Evolutionary conservation across 192 early-diverging fungal genomes (phyloP).

Genomic region (Coemansia sp.): DNA sequence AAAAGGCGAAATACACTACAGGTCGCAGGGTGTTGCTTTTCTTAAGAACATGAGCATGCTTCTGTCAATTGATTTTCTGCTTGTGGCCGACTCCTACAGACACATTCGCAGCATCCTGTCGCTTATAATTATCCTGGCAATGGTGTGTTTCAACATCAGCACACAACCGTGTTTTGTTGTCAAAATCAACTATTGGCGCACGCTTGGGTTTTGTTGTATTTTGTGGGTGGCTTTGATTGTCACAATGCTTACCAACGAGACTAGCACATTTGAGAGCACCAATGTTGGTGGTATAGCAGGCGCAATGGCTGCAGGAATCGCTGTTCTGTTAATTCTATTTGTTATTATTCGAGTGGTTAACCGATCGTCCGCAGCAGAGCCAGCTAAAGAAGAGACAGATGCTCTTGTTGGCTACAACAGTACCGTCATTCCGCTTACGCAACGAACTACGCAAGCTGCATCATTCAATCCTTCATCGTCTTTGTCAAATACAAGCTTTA

Average conservation of each 20-base stretch:
- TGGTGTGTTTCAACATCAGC: slow-evolving; percentile 74
- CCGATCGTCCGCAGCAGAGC: neutral
- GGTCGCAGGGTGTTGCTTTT: slow-evolving; percentile 70
- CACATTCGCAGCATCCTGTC: slow-evolving; percentile 69
- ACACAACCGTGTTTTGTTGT: slow-evolving; percentile 72
- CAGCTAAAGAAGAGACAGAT: slow-evolving; percentile 2
- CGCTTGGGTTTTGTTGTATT: slow-evolving; percentile 65
- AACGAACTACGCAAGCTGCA: neutral
- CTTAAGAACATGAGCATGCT: slow-evolving; percentile 74
- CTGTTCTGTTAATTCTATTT: slow-evolving; percentile 61
- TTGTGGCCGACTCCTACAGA: slow-evolving; percentile 60
- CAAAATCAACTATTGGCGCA: slow-evolving; percentile 73
- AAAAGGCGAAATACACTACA: slow-evolving; percentile 71
- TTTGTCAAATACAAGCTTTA: neutral
- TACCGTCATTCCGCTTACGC: neutral
- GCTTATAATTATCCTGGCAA: slow-evolving; percentile 63
- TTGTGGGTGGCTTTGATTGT: slow-evolving; percentile 69
- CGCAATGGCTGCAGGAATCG: slow-evolving; percentile 61
- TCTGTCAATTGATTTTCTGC: slow-evolving; percentile 65
- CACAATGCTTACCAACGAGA: slow-evolving; percentile 62
- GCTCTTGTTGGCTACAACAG: slow-evolving; percentile 1
- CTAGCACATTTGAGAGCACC: slow-evolving; percentile 32
- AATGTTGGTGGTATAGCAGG: slow-evolving; percentile 40
- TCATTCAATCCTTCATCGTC: neutral
- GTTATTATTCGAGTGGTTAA: slow-evolving; percentile 26